phyloP scores from a whole-genome alignment of 2,329 filamentous ascomycete genomes.

The Verticillium isaacii region DNA sequence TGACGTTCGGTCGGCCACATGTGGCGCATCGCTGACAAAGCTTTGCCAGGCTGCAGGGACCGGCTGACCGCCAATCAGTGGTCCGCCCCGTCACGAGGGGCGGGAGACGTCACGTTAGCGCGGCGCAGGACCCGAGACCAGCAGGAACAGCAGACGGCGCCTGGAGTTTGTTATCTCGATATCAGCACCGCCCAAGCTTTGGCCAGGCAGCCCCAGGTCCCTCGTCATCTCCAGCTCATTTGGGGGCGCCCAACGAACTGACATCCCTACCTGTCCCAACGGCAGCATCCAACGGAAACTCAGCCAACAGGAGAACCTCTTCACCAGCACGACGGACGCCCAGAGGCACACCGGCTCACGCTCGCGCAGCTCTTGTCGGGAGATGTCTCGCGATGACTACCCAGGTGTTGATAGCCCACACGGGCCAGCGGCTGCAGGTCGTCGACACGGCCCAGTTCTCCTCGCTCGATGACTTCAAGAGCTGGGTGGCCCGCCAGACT shows the following conservation, averaged over 20 bases:
- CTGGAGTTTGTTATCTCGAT: not conserved
- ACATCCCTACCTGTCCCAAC: no score
- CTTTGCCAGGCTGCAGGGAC: not conserved
- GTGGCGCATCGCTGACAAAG: not conserved
- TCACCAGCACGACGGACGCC: not conserved
- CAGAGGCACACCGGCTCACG: not conserved
- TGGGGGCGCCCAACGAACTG: not conserved
- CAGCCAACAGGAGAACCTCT: not conserved
- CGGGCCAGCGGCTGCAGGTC: slow-evolving; percentile 77
- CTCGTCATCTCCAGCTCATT: slow-evolving; percentile 6
- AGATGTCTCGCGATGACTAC: slow-evolving; percentile 73
- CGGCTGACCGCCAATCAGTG: not conserved
- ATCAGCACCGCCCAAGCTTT: not conserved
- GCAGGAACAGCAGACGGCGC: not conserved
- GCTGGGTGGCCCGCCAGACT: slow-evolving; percentile 72
- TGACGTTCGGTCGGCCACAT: not conserved
- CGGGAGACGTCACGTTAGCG: slow-evolving; percentile 13
- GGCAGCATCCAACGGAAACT: no score
- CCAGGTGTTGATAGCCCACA: slow-evolving; percentile 88
- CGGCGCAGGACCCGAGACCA: slow-evolving; percentile 20
- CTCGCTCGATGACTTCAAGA: slow-evolving; percentile 82
- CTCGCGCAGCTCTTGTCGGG: slow-evolving; percentile 12
- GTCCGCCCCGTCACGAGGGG: slow-evolving; percentile 10
- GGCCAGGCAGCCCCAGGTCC: not conserved
- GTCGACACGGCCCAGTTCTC: slow-evolving; percentile 72